Percentiles rank a stretch among this genome's conserved stretches.
These are phyloP conservation scores for Penicillium roqueforti DNA, from an alignment of 495 filamentous ascomycete genomes.

Conservation along the genomic window DNA sequence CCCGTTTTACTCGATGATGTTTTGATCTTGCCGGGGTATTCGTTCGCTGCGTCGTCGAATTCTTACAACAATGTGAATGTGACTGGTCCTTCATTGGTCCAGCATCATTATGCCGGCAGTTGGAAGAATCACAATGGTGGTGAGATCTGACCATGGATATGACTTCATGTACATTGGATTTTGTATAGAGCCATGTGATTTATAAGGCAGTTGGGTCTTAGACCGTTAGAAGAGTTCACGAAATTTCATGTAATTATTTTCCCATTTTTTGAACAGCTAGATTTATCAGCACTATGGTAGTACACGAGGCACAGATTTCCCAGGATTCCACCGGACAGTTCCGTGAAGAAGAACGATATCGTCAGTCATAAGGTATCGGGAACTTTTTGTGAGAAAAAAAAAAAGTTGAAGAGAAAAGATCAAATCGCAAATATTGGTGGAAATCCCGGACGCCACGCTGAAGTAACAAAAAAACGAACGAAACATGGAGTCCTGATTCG, in stretches of 20 bases:
- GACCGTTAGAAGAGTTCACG: neutral
- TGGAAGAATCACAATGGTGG: constrained; percentile 5
- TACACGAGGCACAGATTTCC: constrained; percentile 4
- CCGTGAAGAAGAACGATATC: constrained; percentile 16
- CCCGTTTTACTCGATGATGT: constrained; percentile 2
- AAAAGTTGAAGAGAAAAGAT: constrained; percentile 15
- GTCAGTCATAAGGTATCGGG: constrained; percentile 19
- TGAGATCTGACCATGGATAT: neutral
- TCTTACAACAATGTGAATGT: neutral
- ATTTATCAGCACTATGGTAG: constrained; percentile 2
- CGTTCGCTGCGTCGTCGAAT: neutral
- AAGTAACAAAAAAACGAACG: constrained; percentile 15
- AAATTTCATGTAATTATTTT: constrained; percentile 8
- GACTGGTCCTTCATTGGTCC: neutral
- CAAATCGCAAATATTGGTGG: constrained; percentile 3
- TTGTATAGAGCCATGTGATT: neutral
- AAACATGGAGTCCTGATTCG: constrained; percentile 1
- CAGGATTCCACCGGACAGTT: constrained; percentile 9
- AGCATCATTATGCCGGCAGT: constrained; percentile 5
- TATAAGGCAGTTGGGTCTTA: neutral
- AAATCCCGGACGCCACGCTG: constrained; percentile 24
- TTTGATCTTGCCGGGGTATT: constrained; percentile 2
- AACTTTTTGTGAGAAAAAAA: constrained; percentile 18
- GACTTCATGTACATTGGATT: too few species aligned
- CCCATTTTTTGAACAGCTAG: constrained; percentile 15